Percentiles rank a stretch among this genome's conserved stretches.
These are phyloP conservation scores for Sideroxylon spinosum DNA, from an alignment of 179 eudicot species.

Conservation along the genomic window DNA sequence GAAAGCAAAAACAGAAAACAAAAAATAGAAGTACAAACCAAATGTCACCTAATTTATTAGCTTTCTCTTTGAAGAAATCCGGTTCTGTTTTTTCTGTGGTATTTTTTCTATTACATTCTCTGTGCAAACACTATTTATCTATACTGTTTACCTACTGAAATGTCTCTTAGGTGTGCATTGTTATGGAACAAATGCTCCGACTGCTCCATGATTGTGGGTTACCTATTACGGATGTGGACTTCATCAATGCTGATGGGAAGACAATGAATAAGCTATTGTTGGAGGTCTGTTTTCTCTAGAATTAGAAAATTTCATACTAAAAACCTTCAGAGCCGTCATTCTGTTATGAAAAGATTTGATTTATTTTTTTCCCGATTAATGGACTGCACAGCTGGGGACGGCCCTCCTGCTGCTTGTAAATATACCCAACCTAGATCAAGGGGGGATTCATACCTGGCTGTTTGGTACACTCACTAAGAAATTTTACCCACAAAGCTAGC, in stretches of 20 bases:
- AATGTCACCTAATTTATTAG: neutral
- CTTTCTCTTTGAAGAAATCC: too few species aligned
- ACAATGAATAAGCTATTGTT: constrained; percentile 80
- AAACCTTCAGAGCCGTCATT: neutral
- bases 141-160: neutral
- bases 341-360: neutral
- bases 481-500: too few species aligned
- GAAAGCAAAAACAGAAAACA: too few species aligned
- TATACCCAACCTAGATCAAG: too few species aligned
- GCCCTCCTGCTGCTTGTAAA: too few species aligned
- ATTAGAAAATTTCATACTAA: neutral
- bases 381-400: neutral
- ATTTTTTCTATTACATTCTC: neutral
- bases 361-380: neutral
- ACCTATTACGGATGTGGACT: constrained; percentile 89
- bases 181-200: constrained; percentile 98
- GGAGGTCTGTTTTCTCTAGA: constrained; percentile 55
- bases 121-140: neutral
- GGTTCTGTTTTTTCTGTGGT: neutral
- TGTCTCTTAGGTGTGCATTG: constrained; percentile 67
- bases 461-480: too few species aligned
- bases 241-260: constrained; percentile 91
- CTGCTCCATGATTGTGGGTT: constrained; percentile 91
- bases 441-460: too few species aligned
- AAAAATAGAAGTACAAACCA: too few species aligned